Conservation (phyloP, 805 yeast species). For the Yamadazyma phyllophila region DNA sequence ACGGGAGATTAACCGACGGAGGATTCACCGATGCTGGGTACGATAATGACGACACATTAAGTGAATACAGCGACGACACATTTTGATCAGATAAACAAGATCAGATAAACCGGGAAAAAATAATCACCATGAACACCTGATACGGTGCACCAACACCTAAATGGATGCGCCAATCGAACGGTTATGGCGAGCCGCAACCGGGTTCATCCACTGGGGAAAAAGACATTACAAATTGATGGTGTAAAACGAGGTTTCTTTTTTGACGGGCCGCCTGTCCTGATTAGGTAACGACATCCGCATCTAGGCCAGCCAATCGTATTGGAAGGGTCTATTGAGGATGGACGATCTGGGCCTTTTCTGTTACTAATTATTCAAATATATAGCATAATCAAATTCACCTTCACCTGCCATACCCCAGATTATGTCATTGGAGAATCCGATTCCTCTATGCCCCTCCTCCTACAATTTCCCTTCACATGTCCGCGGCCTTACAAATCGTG, state of each 20-base stretch:
- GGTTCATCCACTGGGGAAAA: no score
- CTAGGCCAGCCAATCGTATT: background rate
- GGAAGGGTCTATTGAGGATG: background rate
- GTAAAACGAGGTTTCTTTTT: background rate
- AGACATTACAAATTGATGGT: background rate
- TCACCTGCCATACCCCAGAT: no score
- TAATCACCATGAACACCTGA: no score
- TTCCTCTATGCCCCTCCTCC: background rate
- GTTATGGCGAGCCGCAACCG: no score
- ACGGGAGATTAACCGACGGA: background rate
- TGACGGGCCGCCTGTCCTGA: background rate
- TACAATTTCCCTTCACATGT: background rate
- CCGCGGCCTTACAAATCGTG: conserved; percentile 8
- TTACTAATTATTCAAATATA: no score
- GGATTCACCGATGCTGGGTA: background rate
- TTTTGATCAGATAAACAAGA: background rate
- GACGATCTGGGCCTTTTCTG: background rate
- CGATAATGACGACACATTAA: conserved; percentile 3
- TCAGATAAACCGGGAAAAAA: no score
- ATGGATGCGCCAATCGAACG: no score
- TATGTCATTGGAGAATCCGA: no score
- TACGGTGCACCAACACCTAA: no score
- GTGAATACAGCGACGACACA: conserved; percentile 4
- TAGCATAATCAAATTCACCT: no score
- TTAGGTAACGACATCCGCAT: background rate